Conservation (phyloP, 2,329 filamentous ascomycete species). For the Ascochyta fabae region DNA sequence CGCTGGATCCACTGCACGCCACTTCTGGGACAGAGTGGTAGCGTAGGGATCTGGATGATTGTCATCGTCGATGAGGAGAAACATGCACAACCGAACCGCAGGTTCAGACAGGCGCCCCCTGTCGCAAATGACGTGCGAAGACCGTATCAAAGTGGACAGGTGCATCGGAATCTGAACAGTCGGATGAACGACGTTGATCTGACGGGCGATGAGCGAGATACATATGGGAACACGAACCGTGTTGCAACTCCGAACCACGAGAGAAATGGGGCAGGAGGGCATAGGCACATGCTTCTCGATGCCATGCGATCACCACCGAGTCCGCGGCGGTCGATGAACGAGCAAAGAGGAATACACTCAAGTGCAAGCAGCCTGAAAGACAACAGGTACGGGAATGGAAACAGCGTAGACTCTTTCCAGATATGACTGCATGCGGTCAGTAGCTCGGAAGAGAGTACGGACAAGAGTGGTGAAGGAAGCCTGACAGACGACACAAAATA, state of each 20-base stretch:
- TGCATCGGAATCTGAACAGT: not conserved
- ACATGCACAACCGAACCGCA: constrained; percentile 21
- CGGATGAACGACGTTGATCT: constrained; percentile 20
- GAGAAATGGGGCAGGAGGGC: not conserved
- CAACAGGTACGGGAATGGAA: not conserved
- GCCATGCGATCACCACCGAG: constrained; percentile 4
- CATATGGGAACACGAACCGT: not conserved
- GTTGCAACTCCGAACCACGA: constrained; percentile 3
- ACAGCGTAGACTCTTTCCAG: constrained; percentile 12
- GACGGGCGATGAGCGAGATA: not conserved
- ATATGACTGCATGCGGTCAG: constrained; percentile 7
- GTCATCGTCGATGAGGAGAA: constrained; percentile 69
- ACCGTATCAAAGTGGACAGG: not conserved
- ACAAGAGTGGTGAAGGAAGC: not conserved
- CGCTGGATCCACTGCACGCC: constrained; percentile 83
- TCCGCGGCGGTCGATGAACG: not conserved
- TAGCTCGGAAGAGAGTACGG: constrained; percentile 1
- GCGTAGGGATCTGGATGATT: constrained; percentile 80
- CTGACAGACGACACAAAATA: constrained; percentile 3
- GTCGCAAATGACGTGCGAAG: constrained; percentile 36
- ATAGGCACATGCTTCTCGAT: constrained; percentile 9
- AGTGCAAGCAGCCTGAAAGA: not conserved
- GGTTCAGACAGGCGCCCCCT: constrained; percentile 43
- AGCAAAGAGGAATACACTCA: constrained; percentile 1
- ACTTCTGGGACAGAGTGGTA: constrained; percentile 68